A percentile compares a stretch with the other conserved stretches of the same genome.
Evolutionary conservation across 495 filamentous ascomycete species (phyloP).

Genomic region (Astrothelium subdiscretum): DNA sequence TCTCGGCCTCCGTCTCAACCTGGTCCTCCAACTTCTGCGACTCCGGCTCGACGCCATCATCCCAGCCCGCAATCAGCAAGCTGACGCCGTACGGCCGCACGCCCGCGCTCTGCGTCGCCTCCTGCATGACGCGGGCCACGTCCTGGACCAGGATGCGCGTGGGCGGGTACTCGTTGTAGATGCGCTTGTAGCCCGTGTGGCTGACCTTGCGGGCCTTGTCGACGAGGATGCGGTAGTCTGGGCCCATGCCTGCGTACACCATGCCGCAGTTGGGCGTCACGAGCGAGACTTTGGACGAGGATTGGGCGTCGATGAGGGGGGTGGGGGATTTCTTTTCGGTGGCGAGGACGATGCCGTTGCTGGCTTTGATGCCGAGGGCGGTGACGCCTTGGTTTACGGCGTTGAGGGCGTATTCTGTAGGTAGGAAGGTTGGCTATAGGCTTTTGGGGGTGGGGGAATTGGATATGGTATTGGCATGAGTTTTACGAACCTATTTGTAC

Average conservation of each 20-base stretch:
- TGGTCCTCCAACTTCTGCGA: slow-evolving; percentile 33
- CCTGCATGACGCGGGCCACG: slow-evolving; percentile 94
- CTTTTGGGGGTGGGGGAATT: background rate
- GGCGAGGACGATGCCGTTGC: slow-evolving; percentile 96
- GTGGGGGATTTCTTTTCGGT: slow-evolving; percentile 99
- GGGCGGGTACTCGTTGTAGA: slow-evolving; percentile 99
- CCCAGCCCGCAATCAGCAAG: slow-evolving; percentile 92
- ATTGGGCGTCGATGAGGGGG: slow-evolving; percentile 83
- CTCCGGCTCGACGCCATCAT: slow-evolving; percentile 86
- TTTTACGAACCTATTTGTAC: slow-evolving; percentile 56
- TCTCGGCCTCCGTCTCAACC: slow-evolving; percentile 45
- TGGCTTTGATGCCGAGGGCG: slow-evolving; percentile 96
- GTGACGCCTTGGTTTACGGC: slow-evolving; percentile 99
- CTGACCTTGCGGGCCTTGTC: slow-evolving; percentile 97
- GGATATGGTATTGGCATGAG: background rate
- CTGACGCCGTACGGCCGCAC: slow-evolving; percentile 97
- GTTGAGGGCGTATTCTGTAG: slow-evolving; percentile 92
- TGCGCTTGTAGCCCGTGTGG: slow-evolving; percentile 98
- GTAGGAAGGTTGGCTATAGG: background rate
- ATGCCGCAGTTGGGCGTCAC: slow-evolving; percentile 99
- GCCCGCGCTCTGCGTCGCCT: slow-evolving; percentile 95
- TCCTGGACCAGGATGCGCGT: slow-evolving; percentile 98
- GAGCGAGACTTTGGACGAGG: slow-evolving; percentile 92
- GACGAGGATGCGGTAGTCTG: slow-evolving; percentile 93
- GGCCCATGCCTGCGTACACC: slow-evolving; percentile 99